phyloP scores from a whole-genome alignment of 2,329 filamentous ascomycete species.

The Aspergillus transmontanensis region DNA sequence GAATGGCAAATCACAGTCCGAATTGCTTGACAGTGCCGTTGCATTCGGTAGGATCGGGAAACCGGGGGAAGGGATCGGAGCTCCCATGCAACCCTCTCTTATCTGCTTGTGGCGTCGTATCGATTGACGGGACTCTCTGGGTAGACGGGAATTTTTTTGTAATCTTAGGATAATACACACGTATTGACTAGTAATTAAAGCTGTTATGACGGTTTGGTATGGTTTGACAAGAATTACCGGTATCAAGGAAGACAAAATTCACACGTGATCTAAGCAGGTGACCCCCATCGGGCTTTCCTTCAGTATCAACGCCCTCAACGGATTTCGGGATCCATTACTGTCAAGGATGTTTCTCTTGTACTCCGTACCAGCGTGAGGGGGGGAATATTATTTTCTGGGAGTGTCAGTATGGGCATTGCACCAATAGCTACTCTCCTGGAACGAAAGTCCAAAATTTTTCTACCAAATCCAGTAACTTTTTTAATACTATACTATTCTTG shows the following conservation, averaged over 20 bases:
- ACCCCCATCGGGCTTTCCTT: neutral
- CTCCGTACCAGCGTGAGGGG: neutral
- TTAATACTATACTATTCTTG: neutral
- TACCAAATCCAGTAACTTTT: neutral
- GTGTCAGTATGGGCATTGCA: neutral
- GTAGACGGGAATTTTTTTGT: neutral
- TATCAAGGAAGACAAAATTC: neutral
- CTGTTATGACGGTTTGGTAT: neutral
- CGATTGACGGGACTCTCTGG: neutral
- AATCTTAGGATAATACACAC: neutral
- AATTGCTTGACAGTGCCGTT: slow-evolving; percentile 20
- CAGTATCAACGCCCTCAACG: neutral
- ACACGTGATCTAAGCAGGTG: neutral
- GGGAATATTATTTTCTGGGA: too few species aligned
- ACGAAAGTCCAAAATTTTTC: neutral
- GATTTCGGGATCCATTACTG: neutral
- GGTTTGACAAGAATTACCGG: neutral
- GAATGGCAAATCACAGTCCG: slow-evolving; percentile 1
- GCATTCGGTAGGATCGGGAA: slow-evolving; percentile 32
- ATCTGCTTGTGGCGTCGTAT: slow-evolving; percentile 17
- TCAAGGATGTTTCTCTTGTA: neutral
- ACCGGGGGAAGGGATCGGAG: slow-evolving; percentile 15
- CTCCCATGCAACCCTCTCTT: slow-evolving; percentile 27
- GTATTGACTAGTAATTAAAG: neutral
- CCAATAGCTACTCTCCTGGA: neutral